Evolutionary conservation across 805 yeast species (phyloP), one percentile per base, ranked within the genome.

Genomic region (Ogataea kodamae): DNA sequence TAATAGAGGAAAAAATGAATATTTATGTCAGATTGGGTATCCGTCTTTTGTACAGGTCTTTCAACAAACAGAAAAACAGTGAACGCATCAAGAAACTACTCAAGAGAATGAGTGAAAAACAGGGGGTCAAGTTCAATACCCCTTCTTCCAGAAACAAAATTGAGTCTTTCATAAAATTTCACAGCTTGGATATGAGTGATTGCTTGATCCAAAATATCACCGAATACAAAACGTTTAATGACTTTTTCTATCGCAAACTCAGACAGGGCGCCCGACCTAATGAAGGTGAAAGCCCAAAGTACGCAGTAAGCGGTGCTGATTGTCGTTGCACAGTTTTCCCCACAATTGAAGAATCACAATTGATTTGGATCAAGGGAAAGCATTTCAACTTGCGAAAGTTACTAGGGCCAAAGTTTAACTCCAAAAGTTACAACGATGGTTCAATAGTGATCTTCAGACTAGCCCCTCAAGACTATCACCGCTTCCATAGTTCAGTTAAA

Each of bases 381-480:
- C 75, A 73, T 25, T 90, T 90, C 57, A 72, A 87, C 0, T 52
- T 90, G 12, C 59, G 67, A 5, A 77, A 83, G 42, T 62, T 90
- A 3, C 12, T 54, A 7, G 51, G 52, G 2, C 25, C 37, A 2
- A 29, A 40, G 9, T 40, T 43, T 22, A 63, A 84, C 35, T 66
- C 71, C 30, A 67, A 68, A 1, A 61, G 61, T 30, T 64, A 62
- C 34, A 50, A 52, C 11, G 64, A 69, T 5, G 82, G 87, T 25
- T 65, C 88, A 3, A 58, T 89, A 25, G 89, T 82, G 0, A 74
- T 90, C 2, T 90, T 90, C 57, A 64, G 98, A 37, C 64, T 90
- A 25, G 97, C 98, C 0, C 98, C 98, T 1, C 98, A 90, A 55
- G 98, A 90, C 56, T 90, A 90, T 53, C 98, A 90, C 54, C 65